Conservation (phyloP, 352 stramenopile species). For the Globisporangium spiculum region DNA sequence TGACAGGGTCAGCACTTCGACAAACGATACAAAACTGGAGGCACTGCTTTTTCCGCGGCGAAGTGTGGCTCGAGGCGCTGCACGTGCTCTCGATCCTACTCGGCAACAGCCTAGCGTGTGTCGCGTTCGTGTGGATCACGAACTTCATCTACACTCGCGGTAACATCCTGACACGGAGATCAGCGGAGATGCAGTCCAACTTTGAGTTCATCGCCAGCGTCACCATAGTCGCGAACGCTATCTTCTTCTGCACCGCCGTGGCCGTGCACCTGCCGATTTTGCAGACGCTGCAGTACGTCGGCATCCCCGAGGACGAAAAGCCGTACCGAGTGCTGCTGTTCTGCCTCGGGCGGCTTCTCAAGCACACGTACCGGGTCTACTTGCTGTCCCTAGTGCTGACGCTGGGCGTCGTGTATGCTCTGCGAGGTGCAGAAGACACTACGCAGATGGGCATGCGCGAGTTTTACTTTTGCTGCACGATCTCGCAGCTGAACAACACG, state of each 20-base stretch:
- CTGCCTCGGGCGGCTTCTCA: constrained; percentile 14
- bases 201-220: constrained; percentile 4
- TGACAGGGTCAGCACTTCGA: not conserved
- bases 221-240: not conserved
- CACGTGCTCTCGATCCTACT: constrained; percentile 7
- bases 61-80: constrained; percentile 13
- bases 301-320: constrained; percentile 3
- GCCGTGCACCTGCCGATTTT: constrained; percentile 19
- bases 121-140: not conserved
- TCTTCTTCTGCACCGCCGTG: constrained; percentile 21
- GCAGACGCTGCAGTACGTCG: constrained; percentile 15
- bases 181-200: not conserved
- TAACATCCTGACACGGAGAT: not conserved
- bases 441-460: not conserved
- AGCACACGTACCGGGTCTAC: constrained; percentile 1
- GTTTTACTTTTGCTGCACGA: constrained; percentile 9
- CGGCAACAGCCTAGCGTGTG: not conserved
- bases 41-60: not conserved
- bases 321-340: constrained; percentile 8
- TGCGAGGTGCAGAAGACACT: not conserved
- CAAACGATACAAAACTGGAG: not conserved
- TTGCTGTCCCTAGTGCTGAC: not conserved
- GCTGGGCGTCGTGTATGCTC: not conserved
- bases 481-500: constrained; percentile 8
- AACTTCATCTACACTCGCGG: constrained; percentile 6